A percentile compares a stretch with the other conserved stretches of the same genome.
These are phyloP conservation scores for Trichoderma cornu-damae DNA, from an alignment of 2,329 filamentous ascomycete genomes.

Conservation along the genomic window DNA sequence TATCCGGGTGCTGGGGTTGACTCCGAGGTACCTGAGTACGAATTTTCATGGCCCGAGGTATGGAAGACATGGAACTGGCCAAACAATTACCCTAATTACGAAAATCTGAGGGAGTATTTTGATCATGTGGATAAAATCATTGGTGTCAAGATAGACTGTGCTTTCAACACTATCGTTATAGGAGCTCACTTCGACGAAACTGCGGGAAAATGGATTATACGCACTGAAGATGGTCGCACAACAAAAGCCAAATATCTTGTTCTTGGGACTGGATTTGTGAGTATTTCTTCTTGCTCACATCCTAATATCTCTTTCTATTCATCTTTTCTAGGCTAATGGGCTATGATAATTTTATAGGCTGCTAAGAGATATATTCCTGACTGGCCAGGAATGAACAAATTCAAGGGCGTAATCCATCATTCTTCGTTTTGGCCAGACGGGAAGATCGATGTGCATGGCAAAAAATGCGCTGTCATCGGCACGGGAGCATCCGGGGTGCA, in stretches of 20 bases:
- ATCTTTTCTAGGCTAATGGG: not conserved
- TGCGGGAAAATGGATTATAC: conserved; percentile 45
- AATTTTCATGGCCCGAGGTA: conserved; percentile 48
- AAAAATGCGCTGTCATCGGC: conserved; percentile 58
- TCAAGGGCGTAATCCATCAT: conserved; percentile 56
- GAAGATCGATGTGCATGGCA: conserved; percentile 51
- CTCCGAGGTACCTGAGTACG: conserved; percentile 49
- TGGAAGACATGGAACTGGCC: conserved; percentile 55
- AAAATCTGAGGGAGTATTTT: conserved; percentile 54
- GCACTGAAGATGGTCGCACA: conserved; percentile 45
- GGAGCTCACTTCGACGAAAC: conserved; percentile 47
- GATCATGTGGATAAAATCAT: conserved; percentile 53
- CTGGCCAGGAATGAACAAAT: conserved; percentile 55
- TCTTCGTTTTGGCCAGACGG: conserved; percentile 57
- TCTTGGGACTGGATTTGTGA: conserved; percentile 49
- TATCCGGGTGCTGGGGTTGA: conserved; percentile 53
- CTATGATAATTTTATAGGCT: conserved; percentile 31
- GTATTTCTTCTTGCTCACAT: conserved; percentile 9
- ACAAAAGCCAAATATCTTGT: conserved; percentile 49
- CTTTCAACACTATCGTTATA: conserved; percentile 52
- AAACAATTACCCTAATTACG: conserved; percentile 46
- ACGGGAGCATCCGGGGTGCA: conserved; percentile 62
- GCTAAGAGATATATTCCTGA: conserved; percentile 58
- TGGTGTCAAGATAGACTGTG: conserved; percentile 50
- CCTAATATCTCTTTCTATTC: not conserved